Percentiles rank a stretch among this genome's conserved stretches.
phyloP scores from a whole-genome alignment of 2,329 filamentous ascomycete species.

The Lecanicillium sp. region DNA sequence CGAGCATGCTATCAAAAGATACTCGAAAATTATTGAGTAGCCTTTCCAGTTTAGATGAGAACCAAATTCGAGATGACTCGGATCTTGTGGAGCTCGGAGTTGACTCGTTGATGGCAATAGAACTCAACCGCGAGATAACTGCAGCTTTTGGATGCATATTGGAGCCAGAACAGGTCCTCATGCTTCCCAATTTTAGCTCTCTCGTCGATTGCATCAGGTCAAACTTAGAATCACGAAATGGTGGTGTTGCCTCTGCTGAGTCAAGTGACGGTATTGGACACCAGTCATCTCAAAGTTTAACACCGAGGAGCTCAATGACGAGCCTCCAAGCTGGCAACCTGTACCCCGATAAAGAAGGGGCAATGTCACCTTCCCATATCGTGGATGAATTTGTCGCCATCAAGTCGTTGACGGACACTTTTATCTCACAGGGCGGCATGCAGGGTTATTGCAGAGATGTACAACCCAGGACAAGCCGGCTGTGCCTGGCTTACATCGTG shows the following conservation, averaged over 20 bases:
- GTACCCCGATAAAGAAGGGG: neutral
- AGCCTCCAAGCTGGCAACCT: too few species aligned
- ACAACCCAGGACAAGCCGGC: neutral
- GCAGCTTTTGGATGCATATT: slow-evolving; percentile 27
- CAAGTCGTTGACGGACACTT: neutral
- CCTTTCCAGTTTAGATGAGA: slow-evolving; percentile 29
- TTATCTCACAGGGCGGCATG: neutral
- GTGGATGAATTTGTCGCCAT: neutral
- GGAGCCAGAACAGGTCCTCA: neutral
- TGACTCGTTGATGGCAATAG: slow-evolving; percentile 46
- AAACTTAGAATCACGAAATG: neutral
- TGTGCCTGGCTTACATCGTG: neutral
- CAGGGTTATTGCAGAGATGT: neutral
- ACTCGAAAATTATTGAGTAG: slow-evolving; percentile 17
- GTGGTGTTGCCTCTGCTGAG: neutral
- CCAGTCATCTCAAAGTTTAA: neutral
- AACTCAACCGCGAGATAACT: slow-evolving; percentile 38
- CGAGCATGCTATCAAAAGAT: neutral
- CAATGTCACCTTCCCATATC: neutral
- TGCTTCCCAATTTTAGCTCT: neutral
- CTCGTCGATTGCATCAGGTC: neutral
- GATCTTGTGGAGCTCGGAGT: slow-evolving; percentile 40
- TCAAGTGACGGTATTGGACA: neutral
- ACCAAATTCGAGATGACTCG: slow-evolving; percentile 30
- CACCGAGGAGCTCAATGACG: neutral